phyloP scores from a whole-genome alignment of 768 basidiomycete species.

The Lactarius pseudohatsudake region DNA sequence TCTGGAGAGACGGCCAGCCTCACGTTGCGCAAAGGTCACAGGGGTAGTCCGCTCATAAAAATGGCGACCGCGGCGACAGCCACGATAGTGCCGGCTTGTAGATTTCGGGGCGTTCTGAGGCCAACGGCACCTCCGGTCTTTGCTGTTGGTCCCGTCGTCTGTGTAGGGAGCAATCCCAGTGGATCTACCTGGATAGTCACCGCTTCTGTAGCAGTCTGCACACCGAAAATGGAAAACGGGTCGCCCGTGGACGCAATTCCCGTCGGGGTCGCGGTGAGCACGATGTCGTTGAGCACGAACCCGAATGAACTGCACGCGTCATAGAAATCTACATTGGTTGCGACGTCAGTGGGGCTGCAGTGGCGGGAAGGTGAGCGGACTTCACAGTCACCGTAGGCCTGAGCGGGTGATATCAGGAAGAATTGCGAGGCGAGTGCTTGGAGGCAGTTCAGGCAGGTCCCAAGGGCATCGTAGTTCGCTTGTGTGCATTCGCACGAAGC shows the following conservation, averaged over 20 bases:
- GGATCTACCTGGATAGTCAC: background rate
- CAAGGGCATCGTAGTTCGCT: constrained; percentile 1
- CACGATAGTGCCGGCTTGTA: background rate
- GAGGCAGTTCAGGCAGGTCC: constrained; percentile 9
- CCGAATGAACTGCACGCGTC: background rate
- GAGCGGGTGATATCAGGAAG: background rate
- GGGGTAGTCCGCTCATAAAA: background rate
- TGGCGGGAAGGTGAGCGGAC: background rate
- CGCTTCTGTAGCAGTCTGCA: background rate
- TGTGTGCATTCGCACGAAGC: constrained; percentile 16
- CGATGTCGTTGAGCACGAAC: background rate
- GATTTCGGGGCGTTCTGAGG: background rate
- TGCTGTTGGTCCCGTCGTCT: too few species aligned
- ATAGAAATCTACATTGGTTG: background rate
- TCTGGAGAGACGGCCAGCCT: background rate
- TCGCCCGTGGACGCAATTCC: constrained; percentile 4
- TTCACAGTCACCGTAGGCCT: background rate
- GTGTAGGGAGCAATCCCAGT: background rate
- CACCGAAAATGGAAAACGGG: constrained; percentile 5
- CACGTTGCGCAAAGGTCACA: constrained; percentile 1
- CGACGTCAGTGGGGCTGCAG: background rate
- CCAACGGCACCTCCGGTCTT: background rate
- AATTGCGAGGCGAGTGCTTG: background rate
- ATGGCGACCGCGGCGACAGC: background rate
- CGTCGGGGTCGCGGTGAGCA: constrained; percentile 6